Base-by-base conservation (phyloP, 192 early-diverging fungal species). In the Umbelopsis vinacea region DNA sequence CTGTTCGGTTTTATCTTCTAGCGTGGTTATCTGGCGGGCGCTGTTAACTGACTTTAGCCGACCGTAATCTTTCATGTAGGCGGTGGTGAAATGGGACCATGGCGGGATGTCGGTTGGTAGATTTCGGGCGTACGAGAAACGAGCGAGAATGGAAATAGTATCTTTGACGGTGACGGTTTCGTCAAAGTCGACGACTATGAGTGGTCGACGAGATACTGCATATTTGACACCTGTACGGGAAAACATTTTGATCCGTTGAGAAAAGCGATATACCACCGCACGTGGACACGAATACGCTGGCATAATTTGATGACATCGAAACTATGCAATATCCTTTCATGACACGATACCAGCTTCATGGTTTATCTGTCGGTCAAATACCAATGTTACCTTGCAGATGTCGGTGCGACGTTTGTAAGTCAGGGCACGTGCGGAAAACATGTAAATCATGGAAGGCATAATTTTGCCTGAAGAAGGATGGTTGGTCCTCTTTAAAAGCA, bases 141-240 rank as follows among this genome's bases (percentile, higher is more conserved):
- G 46, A 15, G 45, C 72, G 29, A 73, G 60, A 1, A 73, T 33
- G n/a, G 53, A 24, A 37, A 67, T 73, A 2, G 72, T 73, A 45
- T 73, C 72, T 52, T 73, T 73, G 33, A 45, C 29, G 15, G 72
- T 73, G 9, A 73, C 50, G 26, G 72, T 73, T 53, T 52, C 57
- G 46, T 73, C 72, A 73, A 73, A 73, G 47, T 73, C 72, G 6
- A 73, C 46, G 5, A 73, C 37, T 9, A 73, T 24, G 19, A 73
- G 66, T 24, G 70, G 70, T 37, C 57, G 33, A 19, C 33, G 15
- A 63, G 57, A 63, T 63, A 63, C 7, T 11, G 57, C 57, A 29
- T 50, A 21, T 21, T 50, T 50, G 48, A 50, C n/a, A 50, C 48
- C 48, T 50, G 48, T 19, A 17, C 57, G 57, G 29, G 57, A 29